Percentiles rank a stretch among this genome's conserved stretches.
phyloP scores from a whole-genome alignment of 306 rosid species.

The Cucumis hystrix region DNA sequence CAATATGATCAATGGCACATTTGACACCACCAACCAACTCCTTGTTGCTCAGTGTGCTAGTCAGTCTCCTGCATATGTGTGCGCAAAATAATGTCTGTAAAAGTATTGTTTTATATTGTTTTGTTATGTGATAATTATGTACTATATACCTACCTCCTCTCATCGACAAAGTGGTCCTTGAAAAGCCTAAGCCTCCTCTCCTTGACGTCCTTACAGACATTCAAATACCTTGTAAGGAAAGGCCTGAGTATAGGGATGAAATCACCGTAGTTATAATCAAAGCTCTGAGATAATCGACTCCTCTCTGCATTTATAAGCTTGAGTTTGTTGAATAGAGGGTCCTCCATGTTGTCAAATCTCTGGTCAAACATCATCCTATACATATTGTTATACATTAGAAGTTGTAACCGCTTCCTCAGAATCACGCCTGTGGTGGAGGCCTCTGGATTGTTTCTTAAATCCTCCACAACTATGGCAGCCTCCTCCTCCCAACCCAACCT shows the following conservation, averaged over 20 bases:
- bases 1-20: constrained; percentile 75
- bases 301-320: constrained; percentile 56
- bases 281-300: constrained; percentile 77
- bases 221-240: constrained; percentile 59
- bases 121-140: too few species aligned
- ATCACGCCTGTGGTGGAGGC: constrained; percentile 44
- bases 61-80: constrained; percentile 33
- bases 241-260: constrained; percentile 78
- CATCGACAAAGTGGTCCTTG: constrained; percentile 68
- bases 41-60: constrained; percentile 24
- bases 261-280: constrained; percentile 71
- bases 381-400: constrained; percentile 88
- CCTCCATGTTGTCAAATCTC: constrained; percentile 62
- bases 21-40: constrained; percentile 27
- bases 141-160: constrained; percentile 31
- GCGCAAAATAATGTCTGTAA: too few species aligned
- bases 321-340: constrained; percentile 37
- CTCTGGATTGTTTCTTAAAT: constrained; percentile 28
- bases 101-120: neutral
- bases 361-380: constrained; percentile 68
- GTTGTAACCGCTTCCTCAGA: constrained; percentile 40
- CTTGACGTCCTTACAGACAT: constrained; percentile 66
- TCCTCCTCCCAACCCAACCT: constrained; percentile 58
- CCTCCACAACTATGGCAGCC: constrained; percentile 57
- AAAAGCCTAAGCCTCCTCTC: constrained; percentile 61